These are phyloP conservation scores for Trichoderma breve DNA, from an alignment of 2,329 filamentous ascomycete species.

Conservation along the genomic window DNA sequence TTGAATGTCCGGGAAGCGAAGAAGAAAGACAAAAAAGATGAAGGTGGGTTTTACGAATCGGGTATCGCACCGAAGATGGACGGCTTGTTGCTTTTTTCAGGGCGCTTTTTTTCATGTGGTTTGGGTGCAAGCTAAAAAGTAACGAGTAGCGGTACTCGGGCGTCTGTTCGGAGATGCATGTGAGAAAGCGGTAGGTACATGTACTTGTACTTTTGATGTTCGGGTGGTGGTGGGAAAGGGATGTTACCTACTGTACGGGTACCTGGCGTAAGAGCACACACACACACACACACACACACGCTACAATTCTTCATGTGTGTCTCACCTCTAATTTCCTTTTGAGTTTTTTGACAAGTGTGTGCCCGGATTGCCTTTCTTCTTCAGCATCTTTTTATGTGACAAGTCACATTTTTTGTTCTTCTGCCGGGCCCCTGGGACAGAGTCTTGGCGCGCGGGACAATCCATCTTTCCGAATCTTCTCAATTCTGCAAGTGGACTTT, in stretches of 20 bases:
- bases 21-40: neutral
- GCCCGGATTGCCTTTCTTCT: neutral
- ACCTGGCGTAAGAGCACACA: neutral
- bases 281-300: too few relatives aligned
- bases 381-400: neutral
- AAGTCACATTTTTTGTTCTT: too few relatives aligned
- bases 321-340: neutral
- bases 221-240: neutral
- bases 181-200: neutral
- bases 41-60: neutral
- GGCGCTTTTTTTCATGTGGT: too few relatives aligned
- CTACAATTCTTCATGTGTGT: neutral
- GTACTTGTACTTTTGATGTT: neutral
- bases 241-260: neutral
- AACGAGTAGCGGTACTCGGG: neutral
- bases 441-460: neutral
- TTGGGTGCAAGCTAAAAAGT: neutral
- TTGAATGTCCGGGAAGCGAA: neutral
- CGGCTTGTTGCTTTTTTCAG: too few relatives aligned
- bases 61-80: slow-evolving; percentile 1
- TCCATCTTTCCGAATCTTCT: neutral
- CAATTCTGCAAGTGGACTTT: neutral
- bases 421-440: neutral
- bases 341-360: neutral
- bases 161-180: neutral